Conservation (phyloP, 2,329 filamentous ascomycete genomes). For the Ascochyta koolunga region DNA sequence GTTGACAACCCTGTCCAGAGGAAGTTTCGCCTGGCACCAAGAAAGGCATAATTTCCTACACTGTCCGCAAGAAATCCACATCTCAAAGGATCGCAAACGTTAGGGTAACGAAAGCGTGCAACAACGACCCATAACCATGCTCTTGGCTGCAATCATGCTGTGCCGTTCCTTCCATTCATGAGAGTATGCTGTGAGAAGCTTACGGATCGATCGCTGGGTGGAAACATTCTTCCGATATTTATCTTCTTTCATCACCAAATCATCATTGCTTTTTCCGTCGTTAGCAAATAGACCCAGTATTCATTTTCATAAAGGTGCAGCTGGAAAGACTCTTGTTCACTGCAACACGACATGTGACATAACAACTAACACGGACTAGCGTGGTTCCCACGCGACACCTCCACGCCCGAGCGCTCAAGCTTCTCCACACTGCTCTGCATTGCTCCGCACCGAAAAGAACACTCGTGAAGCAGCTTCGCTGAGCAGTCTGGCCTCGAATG, state of each 20-base stretch:
- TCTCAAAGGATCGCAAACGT: neutral
- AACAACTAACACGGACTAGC: neutral
- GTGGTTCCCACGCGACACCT: conserved; percentile 1
- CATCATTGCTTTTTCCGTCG: too few species aligned
- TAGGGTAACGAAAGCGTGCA: neutral
- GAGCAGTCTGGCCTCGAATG: neutral
- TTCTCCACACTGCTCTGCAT: conserved; percentile 15
- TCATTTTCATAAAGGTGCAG: neutral
- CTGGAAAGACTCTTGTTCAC: conserved; percentile 1
- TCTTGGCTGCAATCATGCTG: conserved; percentile 3
- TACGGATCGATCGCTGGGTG: neutral
- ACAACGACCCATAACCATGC: neutral
- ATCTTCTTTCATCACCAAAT: too few species aligned
- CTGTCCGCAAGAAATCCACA: neutral
- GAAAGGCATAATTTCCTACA: neutral
- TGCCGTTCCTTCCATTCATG: neutral
- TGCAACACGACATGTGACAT: neutral
- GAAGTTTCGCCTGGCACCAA: neutral
- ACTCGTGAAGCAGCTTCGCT: neutral
- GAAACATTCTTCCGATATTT: too few species aligned
- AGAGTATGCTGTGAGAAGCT: neutral
- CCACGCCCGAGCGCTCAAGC: conserved; percentile 9
- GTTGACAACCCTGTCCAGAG: too few species aligned
- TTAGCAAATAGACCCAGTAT: neutral
- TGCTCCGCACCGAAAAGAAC: conserved; percentile 7